Evolutionary conservation across 2,329 filamentous ascomycete genomes (phyloP), one percentile per base, ranked within the genome.

Genomic region (Pleochaeta shiraiana): DNA sequence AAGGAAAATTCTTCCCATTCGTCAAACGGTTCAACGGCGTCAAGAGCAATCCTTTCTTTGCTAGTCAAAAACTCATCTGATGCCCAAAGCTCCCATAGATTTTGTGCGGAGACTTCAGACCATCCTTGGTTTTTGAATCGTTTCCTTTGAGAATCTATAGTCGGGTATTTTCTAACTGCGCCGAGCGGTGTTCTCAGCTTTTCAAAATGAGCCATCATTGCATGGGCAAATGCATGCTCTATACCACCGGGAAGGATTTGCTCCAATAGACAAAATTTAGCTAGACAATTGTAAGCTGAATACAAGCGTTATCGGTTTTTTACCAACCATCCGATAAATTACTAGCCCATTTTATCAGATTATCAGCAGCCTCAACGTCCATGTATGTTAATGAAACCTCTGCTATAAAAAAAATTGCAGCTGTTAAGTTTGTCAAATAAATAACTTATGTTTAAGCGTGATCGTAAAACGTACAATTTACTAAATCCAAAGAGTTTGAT

Each of bases 1-100:
- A 95, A 77, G 1, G 87, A 84, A 71, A 96, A 90, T 70, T 96
- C 92, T 74, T 97, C 92, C 90, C 90, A 95, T 74, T 96, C 91
- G 73, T 97, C 92, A 71, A 97, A 96, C 0, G 86, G 83, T 71
- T 96, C 92, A 19, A 90, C 74, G 0, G 76, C 71, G 69, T 95
- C 86, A 16, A 96, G 75, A 12, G 75, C 75, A 39, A 72, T 76
- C 67, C 88, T 81, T 67, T 88, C 79, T 0, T 78, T 74, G 0
- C 79, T 71, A 5, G 77, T 78, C 24, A 95, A 74, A 72, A 91
- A 91, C 2, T 76, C 71, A 16, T 83, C 77, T 68, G 87, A 83
- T 12, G 80, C 83, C 91, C 91, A 96, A 0, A 90, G 77, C 64
- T 90, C 81, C 89, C 91, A 95, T 12, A 96, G 77, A 69, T 85